Evolutionary conservation across 2,329 filamentous ascomycete species (phyloP), one percentile per base, ranked within the genome.

Genomic region (Pseudocercospora fijiensis): DNA sequence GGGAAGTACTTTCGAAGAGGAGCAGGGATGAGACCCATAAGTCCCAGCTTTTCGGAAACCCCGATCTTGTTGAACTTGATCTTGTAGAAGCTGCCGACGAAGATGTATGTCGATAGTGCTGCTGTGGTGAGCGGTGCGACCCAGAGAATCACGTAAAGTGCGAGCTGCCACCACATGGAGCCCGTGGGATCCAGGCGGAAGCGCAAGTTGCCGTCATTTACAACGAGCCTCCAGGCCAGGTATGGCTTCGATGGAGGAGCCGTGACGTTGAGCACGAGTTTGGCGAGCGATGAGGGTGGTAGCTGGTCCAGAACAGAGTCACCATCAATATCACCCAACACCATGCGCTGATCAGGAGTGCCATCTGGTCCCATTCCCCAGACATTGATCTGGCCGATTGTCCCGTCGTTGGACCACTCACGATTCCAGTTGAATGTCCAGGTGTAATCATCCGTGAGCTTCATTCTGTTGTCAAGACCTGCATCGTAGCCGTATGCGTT

Each of bases 361-460:
- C 85, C 85, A 72, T 87, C 82, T 0, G 83, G 82, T 71, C 88
- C 86, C 68, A 87, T 84, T 52, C 86, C 86, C 86, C 86, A 88
- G 3, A 86, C 79, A 67, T 88, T 88, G 64, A 88, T 76, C 67
- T 88, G 85, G 56, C 84, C 80, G 58, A 81, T 75, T 1, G 83
- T 81, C 80, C 64, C 64, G 26, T 56, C 57, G 22, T 61, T 63
- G 4, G 85, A 85, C 82, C 85, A 88, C 70, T 89, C 86, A 1
- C 81, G 79, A 79, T 86, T 83, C 62, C 86, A 84, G 60, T 84
- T 78, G 67, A 83, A 83, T 28, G 79, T 76, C 86, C 86, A 88
- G 3, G 76, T 73, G 58, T 84, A 78, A 20, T 73, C 70, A 1
- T 76, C 73, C 24, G 76, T 76, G 28, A 83, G 78, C 20, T 78